Evolutionary conservation across 169 alveolate species (phyloP).

Genomic region (Babesia microti): DNA sequence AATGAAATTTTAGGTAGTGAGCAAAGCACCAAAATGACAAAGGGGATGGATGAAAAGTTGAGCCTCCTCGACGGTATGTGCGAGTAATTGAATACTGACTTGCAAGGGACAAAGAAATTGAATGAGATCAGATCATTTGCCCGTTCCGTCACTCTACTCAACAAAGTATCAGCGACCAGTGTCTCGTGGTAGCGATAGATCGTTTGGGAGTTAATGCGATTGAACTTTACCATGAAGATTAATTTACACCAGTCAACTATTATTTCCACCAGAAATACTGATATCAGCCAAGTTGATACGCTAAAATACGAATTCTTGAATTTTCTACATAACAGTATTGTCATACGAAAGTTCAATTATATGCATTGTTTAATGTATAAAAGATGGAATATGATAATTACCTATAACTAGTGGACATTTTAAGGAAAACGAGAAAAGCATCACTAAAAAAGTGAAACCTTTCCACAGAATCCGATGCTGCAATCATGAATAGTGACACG

Average conservation of each 20-base stretch:
- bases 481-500: slow-evolving; percentile 62
- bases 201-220: slow-evolving; percentile 53
- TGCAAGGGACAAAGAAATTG: slow-evolving; percentile 48
- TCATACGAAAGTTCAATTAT: background rate
- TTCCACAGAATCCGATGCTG: slow-evolving; percentile 76
- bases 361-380: background rate
- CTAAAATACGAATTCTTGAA: slow-evolving; percentile 32
- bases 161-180: slow-evolving; percentile 47
- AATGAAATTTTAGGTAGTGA: slow-evolving; percentile 44
- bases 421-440: slow-evolving; percentile 68
- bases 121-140: slow-evolving; percentile 18
- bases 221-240: slow-evolving; percentile 66
- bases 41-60: slow-evolving; percentile 16
- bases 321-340: background rate
- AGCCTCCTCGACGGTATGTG: slow-evolving; percentile 49
- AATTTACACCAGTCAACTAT: slow-evolving; percentile 74
- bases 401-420: slow-evolving; percentile 59
- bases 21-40: slow-evolving; percentile 52
- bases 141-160: slow-evolving; percentile 40
- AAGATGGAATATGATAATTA: background rate
- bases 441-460: slow-evolving; percentile 72
- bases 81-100: slow-evolving; percentile 50
- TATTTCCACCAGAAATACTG: slow-evolving; percentile 61
- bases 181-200: slow-evolving; percentile 46
- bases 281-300: slow-evolving; percentile 55